Evolutionary conservation across 164 flowering plant species (phyloP).

Genomic region (Dillenia suffruticosa): DNA sequence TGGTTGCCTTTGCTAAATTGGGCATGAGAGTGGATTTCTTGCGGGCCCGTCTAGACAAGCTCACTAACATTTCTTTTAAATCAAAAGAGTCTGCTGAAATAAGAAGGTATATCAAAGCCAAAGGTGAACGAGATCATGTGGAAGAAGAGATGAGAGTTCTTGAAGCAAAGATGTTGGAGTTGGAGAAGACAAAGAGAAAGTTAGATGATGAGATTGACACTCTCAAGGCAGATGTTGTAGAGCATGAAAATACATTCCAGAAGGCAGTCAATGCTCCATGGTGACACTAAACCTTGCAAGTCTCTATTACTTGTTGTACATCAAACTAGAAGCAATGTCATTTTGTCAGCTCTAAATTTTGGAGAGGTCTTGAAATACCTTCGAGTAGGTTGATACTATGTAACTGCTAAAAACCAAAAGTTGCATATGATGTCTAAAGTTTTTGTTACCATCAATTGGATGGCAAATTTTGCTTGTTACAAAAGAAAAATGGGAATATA

Average conservation of each 20-base stretch:
- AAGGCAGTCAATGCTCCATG: slow-evolving; percentile 28
- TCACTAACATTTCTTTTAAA: slow-evolving; percentile 9
- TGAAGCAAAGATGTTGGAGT: slow-evolving; percentile 12
- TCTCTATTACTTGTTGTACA: too few species aligned
- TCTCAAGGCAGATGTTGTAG: slow-evolving; percentile 6
- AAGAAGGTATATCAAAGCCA: slow-evolving; percentile 29
- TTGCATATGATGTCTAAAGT: too few species aligned
- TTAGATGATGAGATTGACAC: slow-evolving; percentile 22
- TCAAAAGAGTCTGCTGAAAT: slow-evolving; percentile 4
- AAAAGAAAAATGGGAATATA: too few species aligned
- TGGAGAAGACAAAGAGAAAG: slow-evolving; percentile 1
- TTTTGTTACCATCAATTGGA: too few species aligned
- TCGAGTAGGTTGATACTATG: too few species aligned
- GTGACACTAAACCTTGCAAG: background rate
- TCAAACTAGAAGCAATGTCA: too few species aligned
- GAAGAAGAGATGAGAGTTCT: slow-evolving; percentile 29
- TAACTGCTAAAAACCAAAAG: too few species aligned
- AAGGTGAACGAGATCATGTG: slow-evolving; percentile 9
- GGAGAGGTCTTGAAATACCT: too few species aligned
- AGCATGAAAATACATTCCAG: slow-evolving; percentile 18
- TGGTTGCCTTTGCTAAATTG: slow-evolving; percentile 20
- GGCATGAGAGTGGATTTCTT: slow-evolving; percentile 29
- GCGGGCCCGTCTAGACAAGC: slow-evolving; percentile 10
- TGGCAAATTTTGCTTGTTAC: too few species aligned
- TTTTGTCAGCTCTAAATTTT: too few species aligned